These are phyloP conservation scores for Pythium pyrilobum DNA, from an alignment of 352 stramenopile species.

Conservation along the genomic window DNA sequence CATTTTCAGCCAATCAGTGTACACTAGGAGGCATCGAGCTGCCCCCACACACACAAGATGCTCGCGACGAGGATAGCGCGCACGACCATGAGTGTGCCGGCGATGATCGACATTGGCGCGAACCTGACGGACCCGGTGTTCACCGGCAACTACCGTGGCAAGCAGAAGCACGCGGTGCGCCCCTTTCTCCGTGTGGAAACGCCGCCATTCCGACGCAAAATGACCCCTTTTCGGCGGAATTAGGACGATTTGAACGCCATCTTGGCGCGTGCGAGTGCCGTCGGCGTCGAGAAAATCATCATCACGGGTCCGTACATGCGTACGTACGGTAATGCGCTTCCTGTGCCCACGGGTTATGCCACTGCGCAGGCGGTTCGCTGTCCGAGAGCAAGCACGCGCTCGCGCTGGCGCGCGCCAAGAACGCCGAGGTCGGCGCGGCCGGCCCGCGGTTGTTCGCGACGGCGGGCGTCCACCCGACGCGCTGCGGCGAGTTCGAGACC, in stretches of 20 bases:
- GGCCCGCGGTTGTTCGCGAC: conserved; percentile 44
- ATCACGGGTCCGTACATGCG: conserved; percentile 53
- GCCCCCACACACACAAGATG: background rate
- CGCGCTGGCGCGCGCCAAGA: conserved; percentile 18
- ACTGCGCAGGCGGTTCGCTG: conserved; percentile 19
- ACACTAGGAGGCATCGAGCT: background rate
- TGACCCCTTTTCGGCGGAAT: background rate
- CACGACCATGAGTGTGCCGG: background rate
- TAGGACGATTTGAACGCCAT: conserved; percentile 84
- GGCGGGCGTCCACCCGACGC: conserved; percentile 81
- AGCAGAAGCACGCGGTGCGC: conserved; percentile 65
- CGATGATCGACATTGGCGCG: conserved; percentile 86
- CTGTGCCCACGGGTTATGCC: background rate
- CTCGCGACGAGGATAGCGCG: background rate
- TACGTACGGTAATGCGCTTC: background rate
- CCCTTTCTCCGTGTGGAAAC: conserved; percentile 34
- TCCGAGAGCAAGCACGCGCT: conserved; percentile 28
- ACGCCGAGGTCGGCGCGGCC: background rate
- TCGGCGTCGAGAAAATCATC: conserved; percentile 90
- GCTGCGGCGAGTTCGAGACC: conserved; percentile 82
- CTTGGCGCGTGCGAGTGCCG: conserved; percentile 74
- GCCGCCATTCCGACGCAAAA: conserved; percentile 19
- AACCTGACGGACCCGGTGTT: conserved; percentile 90
- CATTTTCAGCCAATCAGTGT: background rate
- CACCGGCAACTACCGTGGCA: conserved; percentile 73